Percentiles rank a stretch among this genome's conserved stretches.
These are phyloP conservation scores for Candida neerlandica DNA, from an alignment of 1,139 yeast genomes.

Conservation along the genomic window DNA sequence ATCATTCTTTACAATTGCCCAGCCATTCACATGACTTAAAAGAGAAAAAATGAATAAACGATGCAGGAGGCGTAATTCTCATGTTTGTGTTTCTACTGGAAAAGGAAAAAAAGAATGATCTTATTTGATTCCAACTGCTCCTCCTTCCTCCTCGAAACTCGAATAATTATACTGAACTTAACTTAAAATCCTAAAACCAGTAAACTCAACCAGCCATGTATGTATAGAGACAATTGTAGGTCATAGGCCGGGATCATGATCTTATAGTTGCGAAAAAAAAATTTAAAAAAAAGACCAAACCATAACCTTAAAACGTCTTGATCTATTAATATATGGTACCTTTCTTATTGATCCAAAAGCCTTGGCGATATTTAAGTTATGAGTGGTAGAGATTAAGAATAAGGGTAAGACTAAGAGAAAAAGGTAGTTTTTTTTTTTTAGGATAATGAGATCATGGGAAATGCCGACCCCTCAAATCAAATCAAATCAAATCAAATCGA, in stretches of 20 bases:
- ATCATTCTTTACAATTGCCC: no score
- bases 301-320: neutral
- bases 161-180: neutral
- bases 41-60: neutral
- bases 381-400: no score
- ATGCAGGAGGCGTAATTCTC: no score
- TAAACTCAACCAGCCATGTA: constrained; percentile 1
- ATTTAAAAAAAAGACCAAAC: neutral
- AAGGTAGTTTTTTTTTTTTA: no score
- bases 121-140: neutral
- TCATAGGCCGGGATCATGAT: neutral
- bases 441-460: no score
- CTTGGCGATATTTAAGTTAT: neutral
- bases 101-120: neutral
- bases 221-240: neutral
- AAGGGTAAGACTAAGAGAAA: no score
- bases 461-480: no score
- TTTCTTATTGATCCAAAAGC: neutral
- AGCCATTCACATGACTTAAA: no score
- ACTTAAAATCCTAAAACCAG: neutral
- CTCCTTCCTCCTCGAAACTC: neutral
- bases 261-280: neutral
- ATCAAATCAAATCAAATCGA: no score
- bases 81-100: no score
- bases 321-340: neutral